These are phyloP conservation scores for Nevesoporus exiguus DNA, from an alignment of 768 basidiomycete genomes.

Conservation along the genomic window DNA sequence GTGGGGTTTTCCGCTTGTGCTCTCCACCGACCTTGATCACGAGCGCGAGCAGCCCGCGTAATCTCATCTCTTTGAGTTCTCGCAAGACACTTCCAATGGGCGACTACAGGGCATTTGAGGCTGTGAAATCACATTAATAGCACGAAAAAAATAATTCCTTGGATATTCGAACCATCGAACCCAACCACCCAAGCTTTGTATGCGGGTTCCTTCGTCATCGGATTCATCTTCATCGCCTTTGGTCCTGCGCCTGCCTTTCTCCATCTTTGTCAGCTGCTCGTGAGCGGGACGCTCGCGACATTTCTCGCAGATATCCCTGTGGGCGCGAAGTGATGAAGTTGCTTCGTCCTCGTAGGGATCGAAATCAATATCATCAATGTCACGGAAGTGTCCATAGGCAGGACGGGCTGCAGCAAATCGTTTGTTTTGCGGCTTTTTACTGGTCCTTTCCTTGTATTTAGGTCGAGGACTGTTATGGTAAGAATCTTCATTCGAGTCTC, in stretches of 20 bases:
- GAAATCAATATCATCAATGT: slow-evolving; percentile 38
- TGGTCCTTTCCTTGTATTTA: slow-evolving; percentile 1
- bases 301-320: slow-evolving; percentile 68
- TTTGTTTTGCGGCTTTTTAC: slow-evolving; percentile 25
- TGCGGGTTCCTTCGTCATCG: slow-evolving; percentile 45
- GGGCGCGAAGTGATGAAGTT: slow-evolving; percentile 50
- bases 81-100: slow-evolving; percentile 76
- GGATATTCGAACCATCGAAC: slow-evolving; percentile 66
- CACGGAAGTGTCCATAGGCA: slow-evolving; percentile 48
- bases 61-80: slow-evolving; percentile 68
- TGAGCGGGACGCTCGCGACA: slow-evolving; percentile 63
- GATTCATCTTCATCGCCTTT: slow-evolving; percentile 44
- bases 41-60: slow-evolving; percentile 56
- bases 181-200: slow-evolving; percentile 69
- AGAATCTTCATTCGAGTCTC: slow-evolving; percentile 32
- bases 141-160: background rate
- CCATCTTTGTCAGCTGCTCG: slow-evolving; percentile 43
- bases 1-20: slow-evolving; percentile 23
- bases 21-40: slow-evolving; percentile 44
- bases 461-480: slow-evolving; percentile 31
- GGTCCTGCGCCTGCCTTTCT: slow-evolving; percentile 38
- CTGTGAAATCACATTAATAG: slow-evolving; percentile 36
- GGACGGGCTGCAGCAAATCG: slow-evolving; percentile 40
- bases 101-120: slow-evolving; percentile 71
- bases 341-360: slow-evolving; percentile 55